Evolutionary conservation across 2,329 filamentous ascomycete species (phyloP), one percentile per base, ranked within the genome.

Genomic region (Chalara sp.): DNA sequence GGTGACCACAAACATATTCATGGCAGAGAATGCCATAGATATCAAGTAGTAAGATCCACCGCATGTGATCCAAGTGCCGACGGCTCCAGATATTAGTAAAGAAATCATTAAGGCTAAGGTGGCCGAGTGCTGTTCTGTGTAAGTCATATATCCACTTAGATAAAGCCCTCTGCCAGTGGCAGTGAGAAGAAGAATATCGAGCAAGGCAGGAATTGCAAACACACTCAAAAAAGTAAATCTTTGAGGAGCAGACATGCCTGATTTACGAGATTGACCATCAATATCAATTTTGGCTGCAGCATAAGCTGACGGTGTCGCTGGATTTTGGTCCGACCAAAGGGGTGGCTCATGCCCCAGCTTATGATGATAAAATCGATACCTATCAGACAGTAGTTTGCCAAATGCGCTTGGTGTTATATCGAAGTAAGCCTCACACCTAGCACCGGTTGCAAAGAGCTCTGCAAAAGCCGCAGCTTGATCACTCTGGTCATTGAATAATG

Each of bases 391-490:
- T 6, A 60, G 44, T 48, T 70, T 71, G 43, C 76, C 76, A 30
- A 79, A 65, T 4, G 67, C 67, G 29, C 70, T 72, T 1, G 76
- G 75, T 1, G 68, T 62, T 45, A 83, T 73, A 52, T 80, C 79
- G 52, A 84, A 81, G 59, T 82, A 84, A 1, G 75, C 71, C 52
- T 83, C 79, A 59, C 80, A 84, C 49, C 80, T 76, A 4, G 80
- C 83, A 0, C 80, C 80, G 1, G 83, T 68, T 0, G 79, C 80
- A 65, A 81, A 84, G 0, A 81, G 73, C 60, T 84, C 81, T 1
- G 80, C 76, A 58, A 84, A 84, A 6, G 78, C 78, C 32, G 79
- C 81, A 10, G 80, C 80, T 63, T 84, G 81, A 51, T 84, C 80
- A 4, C 78, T 70, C 48, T 80, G 79, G 21, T 75, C 71, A 49